A percentile compares a stretch with the other conserved stretches of the same genome.
These are phyloP conservation scores for Bipolaris victoriae DNA, from an alignment of 2,329 filamentous ascomycete genomes.

Conservation along the genomic window DNA sequence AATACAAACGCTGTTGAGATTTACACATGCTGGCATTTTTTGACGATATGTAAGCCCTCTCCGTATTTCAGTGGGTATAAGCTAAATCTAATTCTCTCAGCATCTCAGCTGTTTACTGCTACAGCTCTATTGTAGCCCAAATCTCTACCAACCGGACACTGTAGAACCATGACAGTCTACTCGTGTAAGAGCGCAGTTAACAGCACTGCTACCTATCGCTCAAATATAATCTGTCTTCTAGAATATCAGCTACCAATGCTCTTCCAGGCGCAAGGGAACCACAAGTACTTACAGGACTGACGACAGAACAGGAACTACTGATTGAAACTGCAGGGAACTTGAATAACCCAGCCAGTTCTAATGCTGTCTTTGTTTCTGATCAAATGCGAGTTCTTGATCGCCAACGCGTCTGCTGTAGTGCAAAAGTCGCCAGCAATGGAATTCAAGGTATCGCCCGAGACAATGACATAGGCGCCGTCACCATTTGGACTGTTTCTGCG, in stretches of 20 bases:
- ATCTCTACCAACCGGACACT: neutral
- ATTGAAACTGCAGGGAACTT: neutral
- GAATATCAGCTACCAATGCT: neutral
- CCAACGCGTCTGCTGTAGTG: neutral
- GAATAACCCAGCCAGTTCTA: neutral
- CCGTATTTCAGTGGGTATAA: neutral
- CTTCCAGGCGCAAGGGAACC: neutral
- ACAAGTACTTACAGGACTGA: neutral
- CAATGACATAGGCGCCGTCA: neutral
- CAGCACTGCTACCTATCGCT: neutral
- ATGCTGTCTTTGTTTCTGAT: neutral
- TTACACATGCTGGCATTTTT: neutral
- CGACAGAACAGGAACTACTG: neutral
- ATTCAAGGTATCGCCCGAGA: neutral
- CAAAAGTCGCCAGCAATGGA: neutral
- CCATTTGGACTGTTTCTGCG: neutral
- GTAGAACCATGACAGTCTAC: neutral
- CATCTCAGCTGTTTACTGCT: neutral
- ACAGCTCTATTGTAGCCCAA: no score
- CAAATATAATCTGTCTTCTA: neutral
- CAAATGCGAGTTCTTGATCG: neutral
- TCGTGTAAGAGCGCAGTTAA: neutral
- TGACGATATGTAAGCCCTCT: neutral
- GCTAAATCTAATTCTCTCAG: neutral
- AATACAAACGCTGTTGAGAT: neutral